These are phyloP conservation scores for Kokia cookei DNA, from an alignment of 441 rosid species.

Conservation along the genomic window DNA sequence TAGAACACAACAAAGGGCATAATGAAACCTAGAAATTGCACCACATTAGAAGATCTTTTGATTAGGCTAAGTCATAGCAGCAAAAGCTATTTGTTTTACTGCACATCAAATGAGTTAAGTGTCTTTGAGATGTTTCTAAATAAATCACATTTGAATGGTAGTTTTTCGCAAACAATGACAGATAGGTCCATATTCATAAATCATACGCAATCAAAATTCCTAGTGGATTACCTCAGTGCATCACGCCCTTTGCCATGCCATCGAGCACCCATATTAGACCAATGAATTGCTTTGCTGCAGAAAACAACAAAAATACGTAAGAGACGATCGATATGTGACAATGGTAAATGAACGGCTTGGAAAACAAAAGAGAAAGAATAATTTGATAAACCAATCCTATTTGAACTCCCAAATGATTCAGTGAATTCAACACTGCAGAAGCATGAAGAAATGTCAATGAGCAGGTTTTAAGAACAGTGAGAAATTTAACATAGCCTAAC, in stretches of 20 bases:
- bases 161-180: not conserved
- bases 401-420: not conserved
- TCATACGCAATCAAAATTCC: conserved; percentile 31
- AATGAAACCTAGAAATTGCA: conserved; percentile 27
- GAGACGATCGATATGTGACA: not conserved
- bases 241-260: conserved; percentile 9
- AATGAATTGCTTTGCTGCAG: conserved; percentile 38
- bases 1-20: not conserved
- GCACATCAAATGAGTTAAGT: conserved; percentile 26
- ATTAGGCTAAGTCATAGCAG: conserved; percentile 39
- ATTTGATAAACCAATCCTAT: not conserved
- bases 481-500: too few species aligned
- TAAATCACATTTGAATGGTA: conserved; percentile 19
- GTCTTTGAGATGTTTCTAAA: conserved; percentile 11
- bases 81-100: conserved; percentile 20
- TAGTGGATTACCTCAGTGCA: conserved; percentile 23
- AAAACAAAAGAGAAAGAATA: not conserved
- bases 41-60: conserved; percentile 20
- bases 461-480: too few species aligned
- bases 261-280: conserved; percentile 12
- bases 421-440: too few species aligned
- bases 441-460: too few species aligned
- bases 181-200: conserved; percentile 7
- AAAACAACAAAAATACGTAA: not conserved
- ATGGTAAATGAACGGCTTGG: conserved; percentile 7